phyloP scores from a whole-genome alignment of 2,329 filamentous ascomycete species.

The Ophiocordyceps sinensis region DNA sequence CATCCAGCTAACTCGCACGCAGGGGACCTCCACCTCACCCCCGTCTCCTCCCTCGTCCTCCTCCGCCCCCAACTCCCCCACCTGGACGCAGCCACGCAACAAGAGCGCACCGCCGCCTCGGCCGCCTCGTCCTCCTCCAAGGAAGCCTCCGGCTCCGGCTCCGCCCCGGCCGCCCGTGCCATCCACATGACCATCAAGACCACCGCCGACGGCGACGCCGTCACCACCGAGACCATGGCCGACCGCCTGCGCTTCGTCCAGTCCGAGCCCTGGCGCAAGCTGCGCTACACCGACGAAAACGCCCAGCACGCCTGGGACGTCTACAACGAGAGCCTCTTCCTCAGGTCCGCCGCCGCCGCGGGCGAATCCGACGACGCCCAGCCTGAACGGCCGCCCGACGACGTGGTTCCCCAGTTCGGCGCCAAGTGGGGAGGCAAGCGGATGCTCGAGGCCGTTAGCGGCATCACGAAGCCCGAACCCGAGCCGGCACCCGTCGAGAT shows the following conservation, averaged over 20 bases:
- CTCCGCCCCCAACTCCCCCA: constrained; percentile 88
- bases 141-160: constrained; percentile 15
- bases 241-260: constrained; percentile 65
- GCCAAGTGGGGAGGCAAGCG: constrained; percentile 29
- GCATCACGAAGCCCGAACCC: constrained; percentile 21
- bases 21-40: constrained; percentile 76
- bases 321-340: constrained; percentile 57
- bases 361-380: constrained; percentile 3
- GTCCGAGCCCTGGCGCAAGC: constrained; percentile 65
- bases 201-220: constrained; percentile 49
- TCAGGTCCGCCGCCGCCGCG: constrained; percentile 8
- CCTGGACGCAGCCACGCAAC: constrained; percentile 69
- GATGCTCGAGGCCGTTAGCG: constrained; percentile 30
- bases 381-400: constrained; percentile 13
- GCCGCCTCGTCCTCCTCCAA: constrained; percentile 21
- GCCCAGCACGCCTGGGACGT: constrained; percentile 59
- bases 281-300: constrained; percentile 74
- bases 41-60: constrained; percentile 69
- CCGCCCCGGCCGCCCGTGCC: constrained; percentile 46
- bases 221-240: constrained; percentile 56
- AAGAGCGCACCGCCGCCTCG: constrained; percentile 35
- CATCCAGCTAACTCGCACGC: constrained; percentile 6
- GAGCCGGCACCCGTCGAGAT: constrained; percentile 7
- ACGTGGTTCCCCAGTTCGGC: constrained; percentile 22
- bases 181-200: constrained; percentile 83